phyloP scores from a whole-genome alignment of 371 early-diverging fungal genomes.

The Apophysomyces trapeziformis region DNA sequence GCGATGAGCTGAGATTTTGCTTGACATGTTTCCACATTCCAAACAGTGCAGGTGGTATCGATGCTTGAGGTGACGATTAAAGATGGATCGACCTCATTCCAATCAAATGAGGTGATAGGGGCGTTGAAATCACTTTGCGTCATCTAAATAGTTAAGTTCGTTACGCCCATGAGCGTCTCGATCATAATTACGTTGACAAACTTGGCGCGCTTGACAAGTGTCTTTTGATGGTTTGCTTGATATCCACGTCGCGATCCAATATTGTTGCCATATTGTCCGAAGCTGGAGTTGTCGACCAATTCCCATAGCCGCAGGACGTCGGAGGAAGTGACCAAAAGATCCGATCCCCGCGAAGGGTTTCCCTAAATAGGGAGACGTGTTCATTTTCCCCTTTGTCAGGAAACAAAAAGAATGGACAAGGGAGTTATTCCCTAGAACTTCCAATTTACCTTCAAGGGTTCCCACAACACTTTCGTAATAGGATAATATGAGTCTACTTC shows the following conservation, averaged over 20 bases:
- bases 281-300: constrained; percentile 60
- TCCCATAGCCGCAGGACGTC: constrained; percentile 92
- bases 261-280: constrained; percentile 32
- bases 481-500: constrained; percentile 88
- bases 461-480: constrained; percentile 89
- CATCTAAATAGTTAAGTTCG: constrained; percentile 25
- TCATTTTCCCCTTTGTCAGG: not conserved
- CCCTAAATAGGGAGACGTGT: not conserved
- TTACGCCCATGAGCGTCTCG: constrained; percentile 3
- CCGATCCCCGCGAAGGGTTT: constrained; percentile 48
- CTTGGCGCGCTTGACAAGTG: constrained; percentile 50
- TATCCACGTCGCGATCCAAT: constrained; percentile 40
- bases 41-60: constrained; percentile 98
- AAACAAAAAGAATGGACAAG: not conserved
- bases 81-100: constrained; percentile 88
- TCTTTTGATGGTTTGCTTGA: constrained; percentile 11
- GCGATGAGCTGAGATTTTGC: constrained; percentile 98
- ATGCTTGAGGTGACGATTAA: constrained; percentile 90
- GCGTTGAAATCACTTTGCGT: constrained; percentile 78
- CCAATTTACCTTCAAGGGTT: constrained; percentile 69
- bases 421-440: not conserved
- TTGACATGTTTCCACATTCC: constrained; percentile 93
- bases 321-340: constrained; percentile 87
- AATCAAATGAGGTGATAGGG: constrained; percentile 95
- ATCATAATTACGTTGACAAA: constrained; percentile 60